phyloP scores from a whole-genome alignment of 768 basidiomycete genomes.

The Cystofilobasidium ferigula region DNA sequence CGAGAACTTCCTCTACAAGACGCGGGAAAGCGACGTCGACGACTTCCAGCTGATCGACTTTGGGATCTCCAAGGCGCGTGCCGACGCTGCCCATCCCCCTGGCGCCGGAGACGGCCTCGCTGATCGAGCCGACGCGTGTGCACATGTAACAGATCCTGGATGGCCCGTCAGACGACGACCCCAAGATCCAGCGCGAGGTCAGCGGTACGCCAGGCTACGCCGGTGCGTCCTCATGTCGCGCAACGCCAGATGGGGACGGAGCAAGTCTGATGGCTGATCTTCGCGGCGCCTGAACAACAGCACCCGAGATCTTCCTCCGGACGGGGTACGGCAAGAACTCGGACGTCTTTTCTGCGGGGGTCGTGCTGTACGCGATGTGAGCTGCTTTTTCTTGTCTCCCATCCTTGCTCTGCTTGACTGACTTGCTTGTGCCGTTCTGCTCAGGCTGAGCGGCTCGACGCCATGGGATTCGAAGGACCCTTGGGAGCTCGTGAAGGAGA shows the following conservation, averaged over 20 bases:
- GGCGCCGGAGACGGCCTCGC: background rate
- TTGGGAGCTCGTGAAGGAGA: slow-evolving; percentile 25
- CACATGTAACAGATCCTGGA: slow-evolving; percentile 7
- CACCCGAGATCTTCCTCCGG: slow-evolving; percentile 21
- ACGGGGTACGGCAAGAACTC: slow-evolving; percentile 24
- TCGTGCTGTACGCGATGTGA: slow-evolving; percentile 21
- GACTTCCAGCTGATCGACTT: slow-evolving; percentile 25
- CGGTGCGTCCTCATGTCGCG: background rate
- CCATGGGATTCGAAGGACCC: slow-evolving; percentile 25
- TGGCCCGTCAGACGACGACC: slow-evolving; percentile 12
- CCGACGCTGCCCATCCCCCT: background rate
- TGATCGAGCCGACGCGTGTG: too few species aligned
- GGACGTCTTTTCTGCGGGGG: slow-evolving; percentile 20
- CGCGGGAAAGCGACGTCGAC: slow-evolving; percentile 15
- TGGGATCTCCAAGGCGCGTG: slow-evolving; percentile 18
- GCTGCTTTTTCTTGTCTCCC: background rate
- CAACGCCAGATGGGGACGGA: background rate
- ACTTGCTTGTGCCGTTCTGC: too few species aligned
- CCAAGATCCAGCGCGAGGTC: slow-evolving; percentile 22
- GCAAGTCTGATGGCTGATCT: background rate
- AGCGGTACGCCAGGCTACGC: slow-evolving; percentile 24
- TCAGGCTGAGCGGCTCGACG: slow-evolving; percentile 22
- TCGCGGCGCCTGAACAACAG: background rate
- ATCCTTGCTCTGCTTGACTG: background rate
- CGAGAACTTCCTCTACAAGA: slow-evolving; percentile 22